Evolutionary conservation across 108 stramenopile genomes (phyloP).

Genomic region (Chaetoceros tenuissimus): DNA sequence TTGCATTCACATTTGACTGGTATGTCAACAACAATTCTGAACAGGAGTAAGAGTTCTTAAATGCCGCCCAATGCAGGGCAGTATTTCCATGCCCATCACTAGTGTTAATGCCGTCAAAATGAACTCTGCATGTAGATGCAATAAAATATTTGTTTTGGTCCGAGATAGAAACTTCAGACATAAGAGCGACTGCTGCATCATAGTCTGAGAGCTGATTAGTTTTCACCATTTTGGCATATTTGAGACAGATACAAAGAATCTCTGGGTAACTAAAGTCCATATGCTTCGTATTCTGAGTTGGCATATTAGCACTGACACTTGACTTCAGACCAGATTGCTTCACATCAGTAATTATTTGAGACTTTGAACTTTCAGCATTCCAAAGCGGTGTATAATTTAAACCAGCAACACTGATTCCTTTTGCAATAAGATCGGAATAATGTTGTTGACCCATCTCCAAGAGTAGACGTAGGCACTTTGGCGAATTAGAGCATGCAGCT

Average conservation of each 20-base stretch:
- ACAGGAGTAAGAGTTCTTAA: slow-evolving; percentile 69
- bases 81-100: slow-evolving; percentile 83
- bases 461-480: slow-evolving; percentile 60
- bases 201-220: background rate
- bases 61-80: slow-evolving; percentile 82
- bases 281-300: background rate
- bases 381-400: background rate
- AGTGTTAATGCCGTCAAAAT: background rate
- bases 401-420: background rate
- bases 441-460: slow-evolving; percentile 43
- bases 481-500: slow-evolving; percentile 71
- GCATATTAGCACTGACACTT: background rate
- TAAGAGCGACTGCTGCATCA: background rate
- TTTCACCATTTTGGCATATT: background rate
- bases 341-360: background rate
- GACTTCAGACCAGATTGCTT: background rate
- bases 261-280: background rate
- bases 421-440: slow-evolving; percentile 9
- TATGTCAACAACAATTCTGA: slow-evolving; percentile 55
- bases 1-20: slow-evolving; percentile 60
- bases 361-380: background rate
- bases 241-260: background rate
- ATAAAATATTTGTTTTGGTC: slow-evolving; percentile 3
- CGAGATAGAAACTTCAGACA: background rate
- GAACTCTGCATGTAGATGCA: slow-evolving; percentile 1